phyloP scores from a whole-genome alignment of 2,329 filamentous ascomycete species.

The Colletotrichum liaoningense region DNA sequence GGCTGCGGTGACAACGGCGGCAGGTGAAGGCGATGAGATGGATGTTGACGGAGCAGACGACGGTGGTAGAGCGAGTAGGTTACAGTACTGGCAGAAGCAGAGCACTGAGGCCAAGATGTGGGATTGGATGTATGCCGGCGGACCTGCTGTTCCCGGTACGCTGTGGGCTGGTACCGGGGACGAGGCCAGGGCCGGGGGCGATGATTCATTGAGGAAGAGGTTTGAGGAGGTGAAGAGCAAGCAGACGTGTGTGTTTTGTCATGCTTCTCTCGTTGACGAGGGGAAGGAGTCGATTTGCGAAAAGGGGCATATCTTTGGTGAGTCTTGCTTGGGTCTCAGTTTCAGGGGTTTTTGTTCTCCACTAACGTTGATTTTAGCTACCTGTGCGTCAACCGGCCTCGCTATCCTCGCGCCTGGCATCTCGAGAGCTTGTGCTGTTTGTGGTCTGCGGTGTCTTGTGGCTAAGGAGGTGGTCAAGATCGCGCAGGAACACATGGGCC shows the following conservation, averaged over 20 bases:
- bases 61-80: neutral
- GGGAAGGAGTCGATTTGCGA: constrained; percentile 52
- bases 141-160: constrained; percentile 55
- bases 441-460: constrained; percentile 62
- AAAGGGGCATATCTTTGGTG: constrained; percentile 54
- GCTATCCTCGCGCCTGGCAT: constrained; percentile 65
- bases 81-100: constrained; percentile 39
- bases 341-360: neutral
- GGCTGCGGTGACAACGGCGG: neutral
- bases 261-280: constrained; percentile 45
- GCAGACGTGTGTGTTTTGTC: constrained; percentile 62
- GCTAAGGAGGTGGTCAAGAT: constrained; percentile 52
- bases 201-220: constrained; percentile 46
- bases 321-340: constrained; percentile 27
- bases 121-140: constrained; percentile 70
- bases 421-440: constrained; percentile 66
- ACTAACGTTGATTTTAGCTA: constrained; percentile 48
- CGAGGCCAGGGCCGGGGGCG: constrained; percentile 8
- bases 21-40: neutral
- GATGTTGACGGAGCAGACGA: constrained; percentile 15
- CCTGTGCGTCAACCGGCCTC: constrained; percentile 64
- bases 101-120: constrained; percentile 68
- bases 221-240: constrained; percentile 49
- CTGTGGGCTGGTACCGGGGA: constrained; percentile 33
- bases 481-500: constrained; percentile 44